Evolutionary conservation across 805 yeast species (phyloP).

Genomic region (Metschnikowia lachancei): DNA sequence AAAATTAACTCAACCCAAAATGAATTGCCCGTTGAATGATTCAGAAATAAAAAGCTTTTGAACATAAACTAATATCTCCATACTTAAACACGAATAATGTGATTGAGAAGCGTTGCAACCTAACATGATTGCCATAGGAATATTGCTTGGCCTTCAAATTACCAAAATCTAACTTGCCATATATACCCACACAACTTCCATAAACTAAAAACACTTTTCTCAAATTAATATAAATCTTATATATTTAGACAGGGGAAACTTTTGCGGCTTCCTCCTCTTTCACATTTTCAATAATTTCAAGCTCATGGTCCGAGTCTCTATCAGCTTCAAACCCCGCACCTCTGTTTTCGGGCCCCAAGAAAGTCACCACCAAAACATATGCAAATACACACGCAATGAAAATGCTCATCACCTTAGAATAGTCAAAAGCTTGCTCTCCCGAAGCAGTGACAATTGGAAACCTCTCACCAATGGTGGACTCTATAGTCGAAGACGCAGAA

Average conservation of each 20-base stretch:
- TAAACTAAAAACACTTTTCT: not conserved
- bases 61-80: no score
- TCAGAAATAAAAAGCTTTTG: no score
- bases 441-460: constrained; percentile 46
- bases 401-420: constrained; percentile 67
- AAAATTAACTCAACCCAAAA: no score
- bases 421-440: constrained; percentile 42
- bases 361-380: constrained; percentile 44
- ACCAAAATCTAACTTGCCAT: no score
- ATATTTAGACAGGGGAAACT: no score
- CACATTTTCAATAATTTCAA: constrained; percentile 22
- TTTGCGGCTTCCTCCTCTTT: not conserved
- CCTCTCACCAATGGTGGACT: constrained; percentile 55
- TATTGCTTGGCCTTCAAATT: no score
- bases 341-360: constrained; percentile 56
- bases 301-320: constrained; percentile 27
- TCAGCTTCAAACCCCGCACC: constrained; percentile 18
- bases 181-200: not conserved
- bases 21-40: no score
- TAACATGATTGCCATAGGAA: no score
- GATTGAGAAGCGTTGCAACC: no score
- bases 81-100: no score
- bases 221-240: no score
- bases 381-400: constrained; percentile 65
- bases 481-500: constrained; percentile 69